Evolutionary conservation across 176 grass and related monocot species (phyloP), one percentile per base, ranked within the genome.

Genomic region (Aegilops umbellulata): DNA sequence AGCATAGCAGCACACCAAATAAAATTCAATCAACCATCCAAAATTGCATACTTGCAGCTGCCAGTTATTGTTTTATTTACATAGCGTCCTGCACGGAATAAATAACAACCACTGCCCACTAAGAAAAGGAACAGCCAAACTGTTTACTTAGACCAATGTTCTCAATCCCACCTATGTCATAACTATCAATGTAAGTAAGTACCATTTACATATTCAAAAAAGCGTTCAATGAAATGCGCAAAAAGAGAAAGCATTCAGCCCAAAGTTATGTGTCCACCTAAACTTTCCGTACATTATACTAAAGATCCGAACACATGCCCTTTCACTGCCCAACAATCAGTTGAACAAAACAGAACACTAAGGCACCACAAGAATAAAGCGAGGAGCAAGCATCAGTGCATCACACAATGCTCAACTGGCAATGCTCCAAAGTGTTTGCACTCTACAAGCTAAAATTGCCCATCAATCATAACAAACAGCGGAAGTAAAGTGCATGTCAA

Each of bases 131-230:
- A 75, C 23, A 84, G 3, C 38, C 19, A 79, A 16, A 8, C 76
- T 35, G 16, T 51, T n/a, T n/a, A n/a, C n/a, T n/a, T 41, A 41
- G 10, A 41, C 39, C 39, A 41, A 41, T 41, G 55, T n/a, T n/a
- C n/a, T n/a, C n/a, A n/a, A n/a, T 46, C 35, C 24, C 44, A 76
- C 20, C 25, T 22, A 53, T 68, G 25, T 41, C 14, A 67, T 26
- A 11, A 83, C 7, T 30, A 39, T 7, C 29, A 13, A 83, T n/a
- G n/a, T n/a, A n/a, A n/a, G n/a, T n/a, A n/a, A n/a, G n/a, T n/a
- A n/a, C n/a, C n/a, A n/a, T n/a, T n/a, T n/a, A n/a, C n/a, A n/a
- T 71, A 16, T 87, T 87, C 5, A 27, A 72, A 30, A 80, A 65
- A 60, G 5, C 11, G 23, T 84, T 24, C 4, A 84, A 10, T 27